These are phyloP conservation scores for Centrapalus pauciflorus DNA, from an alignment of 129 eudicot genomes.

Conservation along the genomic window DNA sequence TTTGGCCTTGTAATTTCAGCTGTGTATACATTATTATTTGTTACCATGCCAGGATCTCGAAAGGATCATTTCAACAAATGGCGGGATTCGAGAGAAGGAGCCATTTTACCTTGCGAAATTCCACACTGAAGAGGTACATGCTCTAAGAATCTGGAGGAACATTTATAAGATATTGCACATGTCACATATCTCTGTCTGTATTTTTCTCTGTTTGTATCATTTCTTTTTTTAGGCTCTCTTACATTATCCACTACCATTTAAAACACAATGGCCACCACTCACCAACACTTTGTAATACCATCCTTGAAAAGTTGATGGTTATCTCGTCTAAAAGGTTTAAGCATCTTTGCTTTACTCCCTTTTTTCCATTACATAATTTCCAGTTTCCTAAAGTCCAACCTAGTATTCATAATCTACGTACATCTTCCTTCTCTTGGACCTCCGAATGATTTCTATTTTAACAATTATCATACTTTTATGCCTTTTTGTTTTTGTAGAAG, in stretches of 20 bases:
- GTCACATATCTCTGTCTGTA: neutral
- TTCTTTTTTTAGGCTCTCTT: neutral
- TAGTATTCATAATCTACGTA: too few relatives aligned
- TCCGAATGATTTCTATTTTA: too few relatives aligned
- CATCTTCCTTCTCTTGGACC: too few relatives aligned
- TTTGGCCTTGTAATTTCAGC: neutral
- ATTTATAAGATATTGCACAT: neutral
- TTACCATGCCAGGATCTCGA: conserved; percentile 64
- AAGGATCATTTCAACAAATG: conserved; percentile 58
- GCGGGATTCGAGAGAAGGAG: conserved; percentile 69
- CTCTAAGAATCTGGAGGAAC: neutral
- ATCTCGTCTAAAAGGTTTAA: neutral
- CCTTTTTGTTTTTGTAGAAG: too few relatives aligned
- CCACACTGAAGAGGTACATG: conserved; percentile 53
- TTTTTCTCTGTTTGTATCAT: neutral
- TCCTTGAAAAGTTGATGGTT: neutral
- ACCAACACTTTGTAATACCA: neutral
- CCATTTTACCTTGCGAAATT: conserved; percentile 66
- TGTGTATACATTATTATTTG: neutral
- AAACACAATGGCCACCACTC: neutral
- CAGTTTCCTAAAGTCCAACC: too few relatives aligned
- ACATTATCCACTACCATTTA: neutral
- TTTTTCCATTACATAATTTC: neutral
- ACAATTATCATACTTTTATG: too few relatives aligned
- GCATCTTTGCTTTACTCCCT: too few relatives aligned